Conservation (phyloP, 257 asterid species). For the Gardenia jasminoides region DNA sequence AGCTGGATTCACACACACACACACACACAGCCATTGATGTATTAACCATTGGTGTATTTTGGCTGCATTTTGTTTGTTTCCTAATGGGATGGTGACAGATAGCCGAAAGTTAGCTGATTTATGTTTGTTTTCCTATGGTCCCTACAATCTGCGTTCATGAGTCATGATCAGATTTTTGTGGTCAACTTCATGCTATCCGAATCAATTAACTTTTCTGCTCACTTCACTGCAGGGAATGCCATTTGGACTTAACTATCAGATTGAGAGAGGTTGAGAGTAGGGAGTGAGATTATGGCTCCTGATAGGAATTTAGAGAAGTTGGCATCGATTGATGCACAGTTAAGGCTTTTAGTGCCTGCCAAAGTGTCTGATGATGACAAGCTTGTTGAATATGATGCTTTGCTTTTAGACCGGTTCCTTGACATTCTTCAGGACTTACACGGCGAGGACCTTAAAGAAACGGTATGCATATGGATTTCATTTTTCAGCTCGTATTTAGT, state of each 20-base stretch:
- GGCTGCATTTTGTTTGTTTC: slow-evolving; percentile 1
- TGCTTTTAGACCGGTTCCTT: slow-evolving; percentile 49
- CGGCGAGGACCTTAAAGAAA: slow-evolving; percentile 47
- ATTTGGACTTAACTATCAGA: slow-evolving; percentile 4
- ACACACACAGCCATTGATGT: not conserved
- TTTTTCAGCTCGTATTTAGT: not conserved
- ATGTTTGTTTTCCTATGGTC: not conserved
- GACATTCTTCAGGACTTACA: slow-evolving; percentile 52
- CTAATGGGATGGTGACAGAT: not conserved
- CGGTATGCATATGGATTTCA: slow-evolving; percentile 22
- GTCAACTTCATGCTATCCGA: slow-evolving; percentile 14
- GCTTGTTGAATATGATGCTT: slow-evolving; percentile 56
- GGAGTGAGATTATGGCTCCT: slow-evolving; percentile 26
- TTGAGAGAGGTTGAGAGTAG: slow-evolving; percentile 8
- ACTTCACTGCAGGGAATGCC: slow-evolving; percentile 23
- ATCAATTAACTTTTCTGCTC: slow-evolving; percentile 16
- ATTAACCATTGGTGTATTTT: not conserved
- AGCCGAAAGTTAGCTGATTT: not conserved
- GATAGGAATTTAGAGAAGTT: slow-evolving; percentile 41
- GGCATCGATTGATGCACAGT: slow-evolving; percentile 54
- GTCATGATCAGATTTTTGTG: slow-evolving; percentile 17
- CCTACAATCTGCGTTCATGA: not conserved
- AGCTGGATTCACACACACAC: not conserved
- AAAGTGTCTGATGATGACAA: slow-evolving; percentile 51
- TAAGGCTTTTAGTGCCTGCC: slow-evolving; percentile 44